A percentile compares a stretch with the other conserved stretches of the same genome.
These are phyloP conservation scores for Pyrenula aspistea DNA, from an alignment of 495 filamentous ascomycete genomes.

Conservation along the genomic window DNA sequence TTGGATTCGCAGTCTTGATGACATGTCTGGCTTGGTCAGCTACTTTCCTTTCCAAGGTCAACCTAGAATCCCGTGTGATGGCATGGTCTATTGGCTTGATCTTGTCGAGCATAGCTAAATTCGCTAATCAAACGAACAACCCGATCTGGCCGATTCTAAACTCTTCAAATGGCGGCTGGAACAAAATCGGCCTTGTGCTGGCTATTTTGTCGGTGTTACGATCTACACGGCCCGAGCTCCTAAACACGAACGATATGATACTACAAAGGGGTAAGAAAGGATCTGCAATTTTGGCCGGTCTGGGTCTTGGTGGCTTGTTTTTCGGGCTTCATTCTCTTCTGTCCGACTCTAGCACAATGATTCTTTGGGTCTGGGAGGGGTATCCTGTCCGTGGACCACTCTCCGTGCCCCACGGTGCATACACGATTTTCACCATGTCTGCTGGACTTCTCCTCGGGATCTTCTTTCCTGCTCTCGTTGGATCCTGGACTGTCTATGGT, in stretches of 20 bases:
- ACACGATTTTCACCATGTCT: conserved; percentile 78
- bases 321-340: conserved; percentile 90
- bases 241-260: conserved; percentile 39
- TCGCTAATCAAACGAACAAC: conserved; percentile 92
- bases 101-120: conserved; percentile 80
- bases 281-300: conserved; percentile 56
- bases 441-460: conserved; percentile 69
- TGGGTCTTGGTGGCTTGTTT: conserved; percentile 73
- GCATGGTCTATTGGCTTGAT: conserved; percentile 76
- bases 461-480: conserved; percentile 53
- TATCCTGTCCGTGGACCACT: conserved; percentile 86
- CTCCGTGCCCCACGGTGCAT: conserved; percentile 75
- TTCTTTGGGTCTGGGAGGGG: conserved; percentile 98
- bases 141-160: conserved; percentile 95
- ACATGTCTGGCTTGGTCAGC: conserved; percentile 73
- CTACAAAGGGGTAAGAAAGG: conserved; percentile 41
- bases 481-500: conserved; percentile 73
- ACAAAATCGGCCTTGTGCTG: conserved; percentile 67
- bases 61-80: conserved; percentile 69
- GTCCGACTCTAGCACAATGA: conserved; percentile 98
- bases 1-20: conserved; percentile 66
- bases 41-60: conserved; percentile 64
- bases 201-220: conserved; percentile 62
- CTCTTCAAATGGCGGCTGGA: conserved; percentile 80
- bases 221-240: conserved; percentile 47